Conservation (phyloP, 2,329 filamentous ascomycete genomes). For the Metarhizium rileyi region DNA sequence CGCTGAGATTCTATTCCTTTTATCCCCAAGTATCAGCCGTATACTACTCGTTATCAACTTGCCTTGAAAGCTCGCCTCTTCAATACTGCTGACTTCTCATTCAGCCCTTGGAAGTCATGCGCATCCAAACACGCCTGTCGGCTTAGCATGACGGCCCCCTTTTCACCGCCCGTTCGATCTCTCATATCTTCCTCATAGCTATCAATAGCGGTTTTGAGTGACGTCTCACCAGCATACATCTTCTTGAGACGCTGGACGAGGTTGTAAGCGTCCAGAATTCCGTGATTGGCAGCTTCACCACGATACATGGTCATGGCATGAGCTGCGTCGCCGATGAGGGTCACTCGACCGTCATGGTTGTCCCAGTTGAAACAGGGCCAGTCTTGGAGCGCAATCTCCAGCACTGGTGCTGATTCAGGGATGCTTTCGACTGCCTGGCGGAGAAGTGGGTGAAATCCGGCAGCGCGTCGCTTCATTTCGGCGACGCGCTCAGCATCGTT, state of each 20-base stretch:
- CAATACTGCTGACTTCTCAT: slow-evolving; percentile 22
- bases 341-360: slow-evolving; percentile 31
- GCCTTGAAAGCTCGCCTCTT: slow-evolving; percentile 14
- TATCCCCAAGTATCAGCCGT: neutral
- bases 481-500: slow-evolving; percentile 22
- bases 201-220: slow-evolving; percentile 12
- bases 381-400: slow-evolving; percentile 27
- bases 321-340: slow-evolving; percentile 43
- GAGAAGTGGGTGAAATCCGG: slow-evolving; percentile 27
- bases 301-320: slow-evolving; percentile 51
- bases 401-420: slow-evolving; percentile 27
- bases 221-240: slow-evolving; percentile 8
- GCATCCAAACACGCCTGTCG: slow-evolving; percentile 23
- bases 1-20: neutral
- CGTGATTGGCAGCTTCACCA: slow-evolving; percentile 30
- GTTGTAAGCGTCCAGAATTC: slow-evolving; percentile 27
- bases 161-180: slow-evolving; percentile 13
- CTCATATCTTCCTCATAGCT: slow-evolving; percentile 23
- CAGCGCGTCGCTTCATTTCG: slow-evolving; percentile 29
- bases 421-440: slow-evolving; percentile 32
- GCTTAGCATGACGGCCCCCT: slow-evolving; percentile 20
- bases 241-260: slow-evolving; percentile 16
- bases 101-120: slow-evolving; percentile 20
- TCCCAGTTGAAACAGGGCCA: slow-evolving; percentile 30
- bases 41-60: neutral